These are phyloP conservation scores for Eragrostis nindensis DNA, from an alignment of 176 grass and related monocot species.

Conservation along the genomic window DNA sequence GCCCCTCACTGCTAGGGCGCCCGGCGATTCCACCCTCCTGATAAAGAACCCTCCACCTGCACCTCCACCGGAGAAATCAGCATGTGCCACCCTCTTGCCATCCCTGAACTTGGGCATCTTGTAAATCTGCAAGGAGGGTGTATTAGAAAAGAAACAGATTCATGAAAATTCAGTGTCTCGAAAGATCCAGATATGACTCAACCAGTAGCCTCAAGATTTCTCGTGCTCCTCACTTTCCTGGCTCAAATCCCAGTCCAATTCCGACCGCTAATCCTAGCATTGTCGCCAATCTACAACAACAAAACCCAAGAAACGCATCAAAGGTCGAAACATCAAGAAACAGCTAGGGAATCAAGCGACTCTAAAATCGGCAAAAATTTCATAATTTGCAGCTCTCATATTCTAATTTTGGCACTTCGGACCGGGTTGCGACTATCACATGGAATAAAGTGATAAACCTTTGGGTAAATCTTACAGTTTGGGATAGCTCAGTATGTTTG, in stretches of 20 bases:
- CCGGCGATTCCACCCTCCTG: conserved; percentile 57
- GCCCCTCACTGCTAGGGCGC: conserved; percentile 29
- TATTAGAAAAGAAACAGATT: not conserved
- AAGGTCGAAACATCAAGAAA: conserved; percentile 1
- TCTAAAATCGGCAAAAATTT: conserved; percentile 2
- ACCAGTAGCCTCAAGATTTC: not conserved
- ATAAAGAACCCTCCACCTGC: conserved; percentile 62
- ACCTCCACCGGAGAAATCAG: conserved; percentile 39
- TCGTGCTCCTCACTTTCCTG: not conserved
- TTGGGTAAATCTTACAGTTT: not conserved
- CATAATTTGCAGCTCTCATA: not conserved
- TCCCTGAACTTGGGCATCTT: conserved; percentile 58
- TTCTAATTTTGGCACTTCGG: not conserved
- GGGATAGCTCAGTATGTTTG: not conserved
- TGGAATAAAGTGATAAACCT: not conserved
- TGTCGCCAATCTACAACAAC: not conserved
- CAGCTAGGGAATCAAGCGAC: not conserved
- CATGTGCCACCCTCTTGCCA: conserved; percentile 13
- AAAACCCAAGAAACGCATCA: conserved; percentile 4
- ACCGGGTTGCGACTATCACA: not conserved
- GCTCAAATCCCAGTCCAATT: not conserved
- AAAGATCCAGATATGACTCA: conserved; percentile 15
- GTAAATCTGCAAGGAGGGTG: conserved; percentile 15
- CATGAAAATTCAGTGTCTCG: conserved; percentile 21
- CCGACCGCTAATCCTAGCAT: not conserved